A percentile compares a stretch with the other conserved stretches of the same genome.
phyloP scores from a whole-genome alignment of 2,329 filamentous ascomycete species.

The Lasiodiplodia theobromae region DNA sequence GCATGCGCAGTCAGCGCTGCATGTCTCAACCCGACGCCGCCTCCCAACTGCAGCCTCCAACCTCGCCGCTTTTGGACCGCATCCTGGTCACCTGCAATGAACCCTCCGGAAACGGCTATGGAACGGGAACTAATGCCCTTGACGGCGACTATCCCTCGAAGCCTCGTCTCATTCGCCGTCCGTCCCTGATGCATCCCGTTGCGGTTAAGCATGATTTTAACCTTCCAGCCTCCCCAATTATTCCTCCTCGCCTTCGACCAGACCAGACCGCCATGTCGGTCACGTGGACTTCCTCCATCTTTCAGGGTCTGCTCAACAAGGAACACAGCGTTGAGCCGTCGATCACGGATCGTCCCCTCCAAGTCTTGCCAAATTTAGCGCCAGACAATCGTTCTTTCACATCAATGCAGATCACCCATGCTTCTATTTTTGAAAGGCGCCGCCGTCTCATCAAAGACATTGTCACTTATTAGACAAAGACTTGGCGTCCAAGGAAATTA shows the following conservation, averaged over 20 bases:
- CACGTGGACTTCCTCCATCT: background rate
- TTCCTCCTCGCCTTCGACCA: background rate
- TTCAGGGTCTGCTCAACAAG: conserved; percentile 11
- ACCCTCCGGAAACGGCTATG: background rate
- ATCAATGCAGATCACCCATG: background rate
- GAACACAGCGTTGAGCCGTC: background rate
- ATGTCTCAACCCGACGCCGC: background rate
- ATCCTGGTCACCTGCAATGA: background rate
- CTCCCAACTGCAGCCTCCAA: background rate
- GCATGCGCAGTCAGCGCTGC: background rate
- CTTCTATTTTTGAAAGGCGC: conserved; percentile 1
- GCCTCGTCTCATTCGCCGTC: background rate
- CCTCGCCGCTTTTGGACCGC: background rate
- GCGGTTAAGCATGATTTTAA: conserved; percentile 14
- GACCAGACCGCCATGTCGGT: background rate
- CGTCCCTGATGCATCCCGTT: background rate
- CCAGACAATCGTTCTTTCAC: conserved; percentile 19
- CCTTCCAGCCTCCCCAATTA: conserved; percentile 5
- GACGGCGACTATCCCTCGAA: background rate
- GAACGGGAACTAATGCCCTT: conserved; percentile 4
- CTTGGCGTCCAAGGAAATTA: background rate
- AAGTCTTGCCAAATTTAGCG: conserved; percentile 10
- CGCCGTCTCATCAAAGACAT: background rate
- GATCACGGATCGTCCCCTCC: conserved; percentile 11
- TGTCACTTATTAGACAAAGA: conserved; percentile 4